These are phyloP conservation scores for Rubia occidens DNA, from an alignment of 305 asterid species.

Conservation along the genomic window DNA sequence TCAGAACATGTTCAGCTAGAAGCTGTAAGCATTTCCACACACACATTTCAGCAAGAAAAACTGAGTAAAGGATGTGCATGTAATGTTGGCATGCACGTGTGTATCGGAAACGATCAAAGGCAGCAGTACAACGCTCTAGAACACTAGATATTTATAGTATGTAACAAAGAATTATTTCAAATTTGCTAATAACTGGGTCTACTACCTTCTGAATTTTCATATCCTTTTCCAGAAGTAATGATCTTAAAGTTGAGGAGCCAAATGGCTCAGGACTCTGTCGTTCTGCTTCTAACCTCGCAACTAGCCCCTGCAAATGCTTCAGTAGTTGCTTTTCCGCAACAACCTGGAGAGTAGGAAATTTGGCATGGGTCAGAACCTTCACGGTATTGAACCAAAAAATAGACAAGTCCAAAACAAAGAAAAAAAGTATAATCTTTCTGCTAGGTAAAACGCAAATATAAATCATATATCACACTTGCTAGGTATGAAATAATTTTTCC, in stretches of 20 bases:
- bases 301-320: constrained; percentile 75
- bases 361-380: background rate
- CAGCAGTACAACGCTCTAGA: background rate
- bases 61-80: background rate
- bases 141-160: background rate
- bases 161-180: background rate
- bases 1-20: background rate
- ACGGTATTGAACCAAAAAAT: background rate
- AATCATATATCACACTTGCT: background rate
- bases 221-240: constrained; percentile 73
- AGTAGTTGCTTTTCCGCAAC: constrained; percentile 68
- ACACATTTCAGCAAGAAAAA: background rate
- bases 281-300: constrained; percentile 91
- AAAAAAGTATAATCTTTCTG: too few relatives aligned
- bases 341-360: constrained; percentile 38
- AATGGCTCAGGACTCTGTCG: constrained; percentile 68
- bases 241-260: constrained; percentile 45
- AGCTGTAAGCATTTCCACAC: background rate
- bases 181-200: background rate
- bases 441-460: background rate
- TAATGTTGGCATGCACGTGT: background rate
- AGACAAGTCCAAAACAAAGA: background rate
- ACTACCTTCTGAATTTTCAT: constrained; percentile 74
- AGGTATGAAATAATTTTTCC: background rate
- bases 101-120: background rate